phyloP scores from a whole-genome alignment of 1,284 basidiomycete genomes.

The Leccinum angustisporum region DNA sequence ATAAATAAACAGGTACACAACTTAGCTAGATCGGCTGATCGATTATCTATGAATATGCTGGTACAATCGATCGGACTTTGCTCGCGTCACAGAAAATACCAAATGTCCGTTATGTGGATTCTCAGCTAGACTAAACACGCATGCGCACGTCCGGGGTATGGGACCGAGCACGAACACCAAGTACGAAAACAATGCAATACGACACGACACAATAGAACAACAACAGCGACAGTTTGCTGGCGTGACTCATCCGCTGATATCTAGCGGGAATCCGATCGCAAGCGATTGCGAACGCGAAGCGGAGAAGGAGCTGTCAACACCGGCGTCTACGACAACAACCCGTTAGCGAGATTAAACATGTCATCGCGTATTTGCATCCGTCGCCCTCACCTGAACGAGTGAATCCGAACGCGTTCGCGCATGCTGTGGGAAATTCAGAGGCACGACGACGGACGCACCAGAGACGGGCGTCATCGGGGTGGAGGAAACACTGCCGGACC shows the following conservation, averaged over 20 bases:
- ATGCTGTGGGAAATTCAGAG: background rate
- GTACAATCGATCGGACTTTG: background rate
- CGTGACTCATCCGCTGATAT: background rate
- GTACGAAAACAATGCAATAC: background rate
- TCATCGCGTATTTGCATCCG: background rate
- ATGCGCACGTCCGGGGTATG: background rate
- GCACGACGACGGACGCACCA: background rate
- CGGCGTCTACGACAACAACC: background rate
- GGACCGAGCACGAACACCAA: background rate
- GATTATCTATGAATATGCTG: background rate
- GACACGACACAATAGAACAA: background rate
- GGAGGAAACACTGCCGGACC: background rate
- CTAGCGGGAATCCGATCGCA: background rate
- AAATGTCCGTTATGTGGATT: background rate
- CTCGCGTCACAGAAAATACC: background rate
- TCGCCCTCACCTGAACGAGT: background rate
- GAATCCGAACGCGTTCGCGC: background rate
- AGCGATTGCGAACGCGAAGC: background rate
- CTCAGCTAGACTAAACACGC: background rate
- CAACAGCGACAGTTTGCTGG: background rate
- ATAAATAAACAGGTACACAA: background rate
- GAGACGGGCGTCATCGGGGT: background rate
- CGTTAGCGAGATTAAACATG: background rate
- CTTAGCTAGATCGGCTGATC: too few species aligned
- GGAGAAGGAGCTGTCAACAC: background rate